Evolutionary conservation across 352 stramenopile genomes (phyloP).

Genomic region (Pythium scleroteichum): DNA sequence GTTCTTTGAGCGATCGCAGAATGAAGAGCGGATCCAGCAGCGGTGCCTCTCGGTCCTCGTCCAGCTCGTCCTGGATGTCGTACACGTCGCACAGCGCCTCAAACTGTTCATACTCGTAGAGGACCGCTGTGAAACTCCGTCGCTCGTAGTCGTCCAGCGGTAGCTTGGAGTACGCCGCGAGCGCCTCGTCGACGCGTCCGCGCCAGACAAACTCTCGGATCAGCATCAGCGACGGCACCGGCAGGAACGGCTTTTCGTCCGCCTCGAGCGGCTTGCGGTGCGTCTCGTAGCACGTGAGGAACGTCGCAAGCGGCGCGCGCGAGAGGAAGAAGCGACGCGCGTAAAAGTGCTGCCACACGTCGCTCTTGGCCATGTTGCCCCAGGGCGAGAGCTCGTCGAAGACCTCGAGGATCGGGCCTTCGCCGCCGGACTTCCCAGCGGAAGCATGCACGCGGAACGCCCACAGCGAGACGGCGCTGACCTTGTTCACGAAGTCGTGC

Average conservation of each 20-base stretch:
- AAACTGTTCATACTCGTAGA: conserved; percentile 64
- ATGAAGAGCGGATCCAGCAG: conserved; percentile 47
- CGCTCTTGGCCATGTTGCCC: conserved; percentile 46
- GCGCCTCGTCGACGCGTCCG: conserved; percentile 53
- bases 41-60: conserved; percentile 11
- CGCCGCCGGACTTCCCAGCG: not conserved
- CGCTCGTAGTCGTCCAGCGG: conserved; percentile 34
- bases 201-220: conserved; percentile 56
- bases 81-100: conserved; percentile 49
- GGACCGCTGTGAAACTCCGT: conserved; percentile 33
- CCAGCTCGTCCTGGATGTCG: conserved; percentile 37
- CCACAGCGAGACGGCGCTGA: conserved; percentile 17
- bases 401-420: not conserved
- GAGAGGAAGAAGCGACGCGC: conserved; percentile 66
- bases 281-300: conserved; percentile 35
- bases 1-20: conserved; percentile 45
- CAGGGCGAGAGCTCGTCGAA: conserved; percentile 39
- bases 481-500: conserved; percentile 11
- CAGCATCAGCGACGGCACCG: conserved; percentile 34
- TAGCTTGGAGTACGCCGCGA: conserved; percentile 51
- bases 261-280: conserved; percentile 20
- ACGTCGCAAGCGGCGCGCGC: conserved; percentile 40
- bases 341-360: conserved; percentile 61
- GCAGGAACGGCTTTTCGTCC: conserved; percentile 13
- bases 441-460: conserved; percentile 5